Evolutionary conservation across 2,329 filamentous ascomycete species (phyloP), one percentile per base, ranked within the genome.

Genomic region (Cladophialophora exuberans): DNA sequence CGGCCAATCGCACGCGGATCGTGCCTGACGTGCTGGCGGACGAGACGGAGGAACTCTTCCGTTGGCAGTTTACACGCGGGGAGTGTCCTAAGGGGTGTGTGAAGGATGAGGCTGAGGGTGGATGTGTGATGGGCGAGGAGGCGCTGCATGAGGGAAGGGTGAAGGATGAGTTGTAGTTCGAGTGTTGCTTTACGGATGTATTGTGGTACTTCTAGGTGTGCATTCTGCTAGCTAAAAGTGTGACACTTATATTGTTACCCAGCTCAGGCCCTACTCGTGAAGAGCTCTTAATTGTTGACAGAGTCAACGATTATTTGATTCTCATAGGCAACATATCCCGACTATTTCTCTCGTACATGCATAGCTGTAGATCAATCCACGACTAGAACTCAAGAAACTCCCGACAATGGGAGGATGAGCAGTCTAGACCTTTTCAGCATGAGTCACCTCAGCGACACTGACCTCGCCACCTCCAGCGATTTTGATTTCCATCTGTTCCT

Each of bases 21-120:
- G 62, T 83, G 7, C 73, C 70, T 0, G 71, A 68, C 6, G 70
- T 83, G 1, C 62, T 83, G 60, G 66, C 70, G 1, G 77, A 79
- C 46, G 81, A 83, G 70, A 83, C 80, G 35, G 78, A 83, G 66
- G 67, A 68, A 5, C 77, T 73, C 57, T 83, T 83, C 66, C 58
- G 64, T 22, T 84, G 80, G 81, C 81, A 83, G 69, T 82, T 72
- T 65, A 68, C 79, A 61, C n/a, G 25, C n/a, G 52, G 46, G 13
- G n/a, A 30, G 5, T 58, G 56, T 48, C 56, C 56, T 10, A n/a
- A 22, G 0, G 51, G 51, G 4, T 58, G 56, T 33, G 52, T 45
- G 13, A 50, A 42, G 25, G 20, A 42, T 1, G 26, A 15, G 3
- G 26, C 17, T 6, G 23, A 50, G 1, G 30, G 42, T 9, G 31